These are phyloP conservation scores for Pisolithus albus DNA, from an alignment of 768 basidiomycete species.

Conservation along the genomic window DNA sequence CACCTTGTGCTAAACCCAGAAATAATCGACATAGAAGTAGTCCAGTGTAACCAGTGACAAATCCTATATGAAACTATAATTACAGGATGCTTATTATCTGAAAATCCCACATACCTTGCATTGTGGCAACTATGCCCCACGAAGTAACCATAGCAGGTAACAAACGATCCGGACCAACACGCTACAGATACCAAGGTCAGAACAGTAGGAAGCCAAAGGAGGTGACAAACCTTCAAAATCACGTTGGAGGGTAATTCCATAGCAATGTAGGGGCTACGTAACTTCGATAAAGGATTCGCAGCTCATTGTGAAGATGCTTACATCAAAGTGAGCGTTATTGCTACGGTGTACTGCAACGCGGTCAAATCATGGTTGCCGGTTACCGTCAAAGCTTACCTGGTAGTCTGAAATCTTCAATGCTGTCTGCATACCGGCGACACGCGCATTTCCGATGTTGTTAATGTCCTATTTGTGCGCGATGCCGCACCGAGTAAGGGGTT, in stretches of 20 bases:
- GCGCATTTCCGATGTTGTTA: slow-evolving; percentile 50
- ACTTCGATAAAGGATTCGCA: too few species aligned
- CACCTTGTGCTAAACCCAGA: slow-evolving; percentile 54
- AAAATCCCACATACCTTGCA: background rate
- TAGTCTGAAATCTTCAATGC: slow-evolving; percentile 33
- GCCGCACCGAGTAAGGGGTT: background rate
- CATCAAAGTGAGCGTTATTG: slow-evolving; percentile 23
- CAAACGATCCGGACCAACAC: too few species aligned
- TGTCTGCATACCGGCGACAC: slow-evolving; percentile 51
- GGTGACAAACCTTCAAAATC: too few species aligned
- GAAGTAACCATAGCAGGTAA: too few species aligned
- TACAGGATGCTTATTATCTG: background rate
- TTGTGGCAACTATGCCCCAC: too few species aligned
- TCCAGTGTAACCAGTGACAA: slow-evolving; percentile 45
- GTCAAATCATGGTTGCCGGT: background rate
- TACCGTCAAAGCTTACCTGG: slow-evolving; percentile 9
- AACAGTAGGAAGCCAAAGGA: background rate
- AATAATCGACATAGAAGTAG: slow-evolving; percentile 45
- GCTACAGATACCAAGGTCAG: background rate
- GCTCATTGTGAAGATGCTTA: slow-evolving; percentile 2
- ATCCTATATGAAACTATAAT: slow-evolving; percentile 24
- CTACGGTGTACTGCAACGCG: slow-evolving; percentile 28
- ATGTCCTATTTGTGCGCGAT: slow-evolving; percentile 21
- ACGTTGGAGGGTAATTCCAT: too few species aligned
- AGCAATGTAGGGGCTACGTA: too few species aligned